These are phyloP conservation scores for Mycena rebaudengoi DNA, from an alignment of 768 basidiomycete genomes.

Conservation along the genomic window DNA sequence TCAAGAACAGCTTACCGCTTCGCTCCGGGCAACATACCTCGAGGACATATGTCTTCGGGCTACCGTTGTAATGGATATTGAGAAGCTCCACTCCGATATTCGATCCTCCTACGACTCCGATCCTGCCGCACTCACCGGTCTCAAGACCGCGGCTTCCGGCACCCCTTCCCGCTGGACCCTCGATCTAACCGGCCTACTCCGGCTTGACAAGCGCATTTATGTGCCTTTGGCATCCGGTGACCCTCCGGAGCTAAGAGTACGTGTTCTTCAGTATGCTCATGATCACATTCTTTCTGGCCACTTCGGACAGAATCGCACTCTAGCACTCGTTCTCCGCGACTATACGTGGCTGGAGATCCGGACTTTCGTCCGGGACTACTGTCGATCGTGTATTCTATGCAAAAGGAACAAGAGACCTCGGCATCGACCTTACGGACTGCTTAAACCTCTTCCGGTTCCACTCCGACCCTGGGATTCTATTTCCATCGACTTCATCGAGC, in stretches of 20 bases:
- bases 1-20: no score
- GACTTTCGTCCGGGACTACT: constrained; percentile 20
- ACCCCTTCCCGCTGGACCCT: no score
- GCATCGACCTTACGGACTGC: not conserved
- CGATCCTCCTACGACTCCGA: not conserved
- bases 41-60: constrained; percentile 26
- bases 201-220: no score
- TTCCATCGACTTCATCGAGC: constrained; percentile 38
- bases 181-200: no score
- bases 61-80: constrained; percentile 23
- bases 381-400: constrained; percentile 22
- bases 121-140: not conserved
- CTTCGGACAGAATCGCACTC: constrained; percentile 22
- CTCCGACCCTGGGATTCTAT: constrained; percentile 33
- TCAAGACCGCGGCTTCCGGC: no score
- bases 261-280: no score
- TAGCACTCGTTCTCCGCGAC: constrained; percentile 10
- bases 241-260: no score
- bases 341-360: constrained; percentile 27
- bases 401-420: constrained; percentile 7
- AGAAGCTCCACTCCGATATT: constrained; percentile 29
- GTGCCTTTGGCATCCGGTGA: no score
- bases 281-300: no score
- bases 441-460: constrained; percentile 36
- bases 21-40: no score